Base-by-base conservation (phyloP, 2,329 filamentous ascomycete genomes). In the Colletotrichum truncatum region DNA sequence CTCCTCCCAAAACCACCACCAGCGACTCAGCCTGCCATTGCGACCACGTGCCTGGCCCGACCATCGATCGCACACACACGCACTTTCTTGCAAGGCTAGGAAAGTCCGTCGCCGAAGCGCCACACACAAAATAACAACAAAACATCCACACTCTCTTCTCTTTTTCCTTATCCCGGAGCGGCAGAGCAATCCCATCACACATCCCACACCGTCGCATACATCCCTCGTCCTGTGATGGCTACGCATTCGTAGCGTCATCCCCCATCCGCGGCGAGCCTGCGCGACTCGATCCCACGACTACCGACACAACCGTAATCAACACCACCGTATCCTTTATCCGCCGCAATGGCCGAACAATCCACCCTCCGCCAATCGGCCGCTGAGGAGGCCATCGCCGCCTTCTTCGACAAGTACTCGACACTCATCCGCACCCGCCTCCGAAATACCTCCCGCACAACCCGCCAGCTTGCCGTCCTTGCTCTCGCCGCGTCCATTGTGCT, bases 401-500 rank as follows among this genome's bases (percentile, higher is more conserved):
- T 93, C 59, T 76, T 90, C 72, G 82, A 88, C 55, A 88, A 86
- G 71, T 91, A 90, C 78, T 77, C 82, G 16, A 76, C 77, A 21
- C 76, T 86, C 52, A 77, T 89, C 56, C 82, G 82, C 67, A 78
- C 81, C 63, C 84, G 82, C 34, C 75, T 94, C 61, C 85, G 84
- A 65, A 84, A 82, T 64, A 91, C 91, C 4, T 91, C 93, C 4
- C 89, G 86, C 69, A 88, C 88, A 26, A 89, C 91, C 7, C 91
- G 89, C 71, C 84, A 97, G 14, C 81, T 97, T 54, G 92, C 92
- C 23, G 93, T 93, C 0, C 82, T 97, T 55, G 85, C 90, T 9
- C 86, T 98, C 28, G 83, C 91, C 8, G 80, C 94, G 26, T 91
- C 93, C 51, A 94, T 98, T 70, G 87, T 98, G 70, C 86, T 91